phyloP scores from a whole-genome alignment of 106 monocot species.

The Acorus calamus region DNA sequence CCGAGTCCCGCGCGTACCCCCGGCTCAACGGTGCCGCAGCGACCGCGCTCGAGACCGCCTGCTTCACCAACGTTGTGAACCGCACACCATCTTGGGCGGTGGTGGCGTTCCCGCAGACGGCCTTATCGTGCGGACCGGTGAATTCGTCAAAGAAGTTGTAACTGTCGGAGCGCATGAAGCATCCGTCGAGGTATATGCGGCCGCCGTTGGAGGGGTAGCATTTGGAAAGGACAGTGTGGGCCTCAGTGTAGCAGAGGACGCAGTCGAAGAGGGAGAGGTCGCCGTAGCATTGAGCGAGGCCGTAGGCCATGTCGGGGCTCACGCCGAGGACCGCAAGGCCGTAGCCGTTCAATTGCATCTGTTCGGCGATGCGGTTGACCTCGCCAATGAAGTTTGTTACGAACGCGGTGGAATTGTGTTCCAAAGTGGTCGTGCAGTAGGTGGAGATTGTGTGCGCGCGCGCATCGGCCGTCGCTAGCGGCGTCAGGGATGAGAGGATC shows the following conservation, averaged over 20 bases:
- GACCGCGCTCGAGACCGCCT: no score
- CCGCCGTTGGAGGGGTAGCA: constrained; percentile 5
- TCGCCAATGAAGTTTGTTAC: constrained; percentile 3
- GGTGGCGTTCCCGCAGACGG: constrained; percentile 1
- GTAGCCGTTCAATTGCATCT: not conserved
- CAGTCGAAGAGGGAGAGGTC: constrained; percentile 6
- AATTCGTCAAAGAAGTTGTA: constrained; percentile 7
- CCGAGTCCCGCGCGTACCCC: no score
- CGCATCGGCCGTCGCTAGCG: not conserved
- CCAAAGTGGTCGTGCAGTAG: constrained; percentile 2
- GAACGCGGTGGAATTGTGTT: constrained; percentile 3
- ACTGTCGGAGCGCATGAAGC: constrained; percentile 2
- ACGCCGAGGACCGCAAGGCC: not conserved
- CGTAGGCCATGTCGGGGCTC: not conserved
- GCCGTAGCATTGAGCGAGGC: constrained; percentile 5
- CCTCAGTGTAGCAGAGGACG: constrained; percentile 8
- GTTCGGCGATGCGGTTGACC: constrained; percentile 1
- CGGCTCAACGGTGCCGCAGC: no score
- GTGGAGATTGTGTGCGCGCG: not conserved
- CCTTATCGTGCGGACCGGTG: not conserved
- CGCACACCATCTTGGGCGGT: no score
- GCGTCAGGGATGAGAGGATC: not conserved
- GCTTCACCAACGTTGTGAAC: constrained; percentile 1
- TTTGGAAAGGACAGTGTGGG: not conserved
- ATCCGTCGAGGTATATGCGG: constrained; percentile 4